A percentile compares a stretch with the other conserved stretches of the same genome.
These are phyloP conservation scores for Vanrija humicola DNA, from an alignment of 1,284 basidiomycete species.

Conservation along the genomic window DNA sequence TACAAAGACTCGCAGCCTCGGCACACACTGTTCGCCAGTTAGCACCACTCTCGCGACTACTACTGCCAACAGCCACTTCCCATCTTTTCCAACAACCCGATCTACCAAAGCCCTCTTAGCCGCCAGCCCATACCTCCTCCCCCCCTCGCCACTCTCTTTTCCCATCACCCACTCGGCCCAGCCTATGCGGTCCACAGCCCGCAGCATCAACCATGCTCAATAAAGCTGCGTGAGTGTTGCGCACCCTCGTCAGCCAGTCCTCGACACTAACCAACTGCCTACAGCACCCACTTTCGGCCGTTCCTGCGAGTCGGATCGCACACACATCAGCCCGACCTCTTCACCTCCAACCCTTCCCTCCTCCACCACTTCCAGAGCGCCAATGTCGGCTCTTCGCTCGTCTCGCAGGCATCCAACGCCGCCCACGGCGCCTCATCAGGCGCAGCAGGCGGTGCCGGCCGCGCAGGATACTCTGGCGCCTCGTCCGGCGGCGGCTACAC, in stretches of 20 bases:
- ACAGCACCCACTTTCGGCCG: slow-evolving; percentile 45
- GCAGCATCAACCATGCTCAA: slow-evolving; percentile 31
- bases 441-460: slow-evolving; percentile 29
- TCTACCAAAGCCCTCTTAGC: not conserved
- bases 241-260: not conserved
- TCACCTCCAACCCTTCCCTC: slow-evolving; percentile 48
- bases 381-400: slow-evolving; percentile 21
- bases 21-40: too few relatives aligned
- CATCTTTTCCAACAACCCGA: not conserved
- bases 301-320: slow-evolving; percentile 38
- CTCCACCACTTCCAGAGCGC: slow-evolving; percentile 43
- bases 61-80: not conserved
- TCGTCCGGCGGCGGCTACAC: slow-evolving; percentile 38
- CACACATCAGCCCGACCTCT: slow-evolving; percentile 38
- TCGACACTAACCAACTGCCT: not conserved
- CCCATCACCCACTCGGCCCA: too few relatives aligned
- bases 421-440: slow-evolving; percentile 21
- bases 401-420: slow-evolving; percentile 20
- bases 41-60: not conserved
- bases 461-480: slow-evolving; percentile 36
- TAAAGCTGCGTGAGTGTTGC: slow-evolving; percentile 42
- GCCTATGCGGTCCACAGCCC: not conserved
- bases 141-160: not conserved
- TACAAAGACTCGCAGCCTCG: too few relatives aligned
- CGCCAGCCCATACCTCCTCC: too few relatives aligned